Conservation (phyloP, 371 early-diverging fungal species). For the Mortierella sp. region DNA sequence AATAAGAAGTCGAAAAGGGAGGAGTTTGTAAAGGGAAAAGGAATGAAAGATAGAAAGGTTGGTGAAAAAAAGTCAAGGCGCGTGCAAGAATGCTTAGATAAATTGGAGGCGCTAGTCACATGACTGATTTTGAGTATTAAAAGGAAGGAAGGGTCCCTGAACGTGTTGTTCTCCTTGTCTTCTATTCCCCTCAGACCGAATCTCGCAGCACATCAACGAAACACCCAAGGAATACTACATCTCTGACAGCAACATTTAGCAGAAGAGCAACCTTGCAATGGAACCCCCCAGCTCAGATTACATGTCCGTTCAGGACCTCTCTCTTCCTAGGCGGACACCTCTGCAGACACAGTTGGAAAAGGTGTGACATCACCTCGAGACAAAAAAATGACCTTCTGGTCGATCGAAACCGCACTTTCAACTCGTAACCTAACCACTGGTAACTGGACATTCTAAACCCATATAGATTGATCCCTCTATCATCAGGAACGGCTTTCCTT, state of each 20-base stretch:
- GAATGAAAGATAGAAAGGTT: background rate
- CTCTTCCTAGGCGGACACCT: slow-evolving; percentile 33
- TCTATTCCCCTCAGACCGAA: background rate
- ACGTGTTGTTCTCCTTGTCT: background rate
- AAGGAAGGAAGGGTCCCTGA: background rate
- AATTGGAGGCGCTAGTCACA: background rate
- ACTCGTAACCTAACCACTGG: background rate
- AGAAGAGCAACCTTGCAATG: slow-evolving; percentile 13
- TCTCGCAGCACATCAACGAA: slow-evolving; percentile 4
- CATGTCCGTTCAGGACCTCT: slow-evolving; percentile 42
- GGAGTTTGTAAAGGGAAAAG: background rate
- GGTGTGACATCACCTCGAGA: slow-evolving; percentile 6
- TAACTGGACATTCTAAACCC: background rate
- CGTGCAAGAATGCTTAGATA: background rate
- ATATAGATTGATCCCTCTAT: slow-evolving; percentile 49
- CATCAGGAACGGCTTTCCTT: slow-evolving; percentile 33
- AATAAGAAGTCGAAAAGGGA: background rate
- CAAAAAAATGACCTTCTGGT: background rate
- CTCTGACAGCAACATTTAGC: background rate
- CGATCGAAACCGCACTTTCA: background rate
- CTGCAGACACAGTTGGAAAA: slow-evolving; percentile 40
- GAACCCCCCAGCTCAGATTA: slow-evolving; percentile 41
- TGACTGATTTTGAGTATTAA: background rate
- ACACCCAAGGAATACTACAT: background rate
- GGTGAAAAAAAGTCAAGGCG: background rate